Evolutionary conservation across 305 asterid species (phyloP).

Genomic region (Fraxinus albicans): DNA sequence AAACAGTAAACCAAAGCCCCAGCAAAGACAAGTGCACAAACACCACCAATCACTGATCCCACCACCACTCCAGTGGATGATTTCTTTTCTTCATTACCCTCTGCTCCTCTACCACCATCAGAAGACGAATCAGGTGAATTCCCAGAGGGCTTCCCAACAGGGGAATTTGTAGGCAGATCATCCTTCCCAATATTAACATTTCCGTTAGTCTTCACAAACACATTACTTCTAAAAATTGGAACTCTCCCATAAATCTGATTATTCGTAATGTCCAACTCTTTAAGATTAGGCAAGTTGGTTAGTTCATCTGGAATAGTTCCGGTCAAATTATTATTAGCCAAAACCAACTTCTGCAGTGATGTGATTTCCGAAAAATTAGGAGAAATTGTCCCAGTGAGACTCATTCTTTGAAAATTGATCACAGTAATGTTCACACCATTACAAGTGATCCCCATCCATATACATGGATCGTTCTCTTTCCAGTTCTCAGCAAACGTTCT

Average conservation of each 20-base stretch:
- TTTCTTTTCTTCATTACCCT: constrained; percentile 41
- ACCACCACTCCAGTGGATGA: constrained; percentile 49
- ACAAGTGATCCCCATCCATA: constrained; percentile 76
- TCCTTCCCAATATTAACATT: constrained; percentile 75
- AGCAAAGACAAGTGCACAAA: constrained; percentile 42
- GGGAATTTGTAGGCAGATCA: constrained; percentile 33
- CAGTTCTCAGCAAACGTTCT: constrained; percentile 54
- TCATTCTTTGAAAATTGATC: constrained; percentile 61
- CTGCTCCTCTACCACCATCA: constrained; percentile 28
- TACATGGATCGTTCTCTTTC: constrained; percentile 72
- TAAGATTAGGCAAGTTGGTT: constrained; percentile 47
- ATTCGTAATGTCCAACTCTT: constrained; percentile 56
- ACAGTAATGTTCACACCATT: constrained; percentile 47
- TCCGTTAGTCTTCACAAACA: constrained; percentile 46
- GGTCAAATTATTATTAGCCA: constrained; percentile 53
- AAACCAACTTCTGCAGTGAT: constrained; percentile 56
- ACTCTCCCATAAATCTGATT: constrained; percentile 65
- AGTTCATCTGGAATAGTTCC: constrained; percentile 76
- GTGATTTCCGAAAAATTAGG: constrained; percentile 47
- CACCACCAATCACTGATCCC: constrained; percentile 72
- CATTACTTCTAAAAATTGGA: constrained; percentile 49
- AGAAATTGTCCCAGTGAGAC: constrained; percentile 67
- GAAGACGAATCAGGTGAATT: constrained; percentile 20
- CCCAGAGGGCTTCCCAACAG: constrained; percentile 27
- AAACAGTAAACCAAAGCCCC: constrained; percentile 54